Evolutionary conservation across 257 asterid species (phyloP).

Genomic region (Gentiana macrophylla): DNA sequence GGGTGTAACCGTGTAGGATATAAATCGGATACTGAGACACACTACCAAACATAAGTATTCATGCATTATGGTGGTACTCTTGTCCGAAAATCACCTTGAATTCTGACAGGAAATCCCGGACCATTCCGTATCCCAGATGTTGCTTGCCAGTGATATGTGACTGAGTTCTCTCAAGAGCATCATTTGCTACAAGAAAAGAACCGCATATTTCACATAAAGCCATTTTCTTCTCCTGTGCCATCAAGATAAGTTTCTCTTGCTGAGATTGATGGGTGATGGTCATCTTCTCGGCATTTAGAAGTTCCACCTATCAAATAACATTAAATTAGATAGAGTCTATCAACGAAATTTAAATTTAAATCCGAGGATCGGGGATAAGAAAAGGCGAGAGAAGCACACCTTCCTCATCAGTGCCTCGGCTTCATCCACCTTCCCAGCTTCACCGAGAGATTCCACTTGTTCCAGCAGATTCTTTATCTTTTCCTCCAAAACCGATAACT

Average conservation of each 20-base stretch:
- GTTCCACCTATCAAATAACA: conserved; percentile 55
- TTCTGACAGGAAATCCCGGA: conserved; percentile 75
- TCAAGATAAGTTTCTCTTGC: conserved; percentile 63
- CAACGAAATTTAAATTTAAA: not conserved
- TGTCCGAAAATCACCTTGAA: conserved; percentile 21
- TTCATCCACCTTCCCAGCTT: conserved; percentile 97
- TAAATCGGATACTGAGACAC: not conserved
- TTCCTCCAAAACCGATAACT: conserved; percentile 79
- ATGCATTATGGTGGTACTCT: not conserved
- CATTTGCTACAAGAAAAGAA: conserved; percentile 92
- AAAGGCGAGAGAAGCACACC: conserved; percentile 26
- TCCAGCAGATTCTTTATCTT: conserved; percentile 89
- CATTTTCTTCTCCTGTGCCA: conserved; percentile 96
- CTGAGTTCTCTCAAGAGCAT: conserved; percentile 96
- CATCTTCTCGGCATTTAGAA: conserved; percentile 73
- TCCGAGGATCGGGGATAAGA: not conserved
- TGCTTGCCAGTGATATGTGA: conserved; percentile 97
- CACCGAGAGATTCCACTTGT: conserved; percentile 99
- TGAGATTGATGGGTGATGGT: conserved; percentile 67
- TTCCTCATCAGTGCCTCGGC: conserved; percentile 99
- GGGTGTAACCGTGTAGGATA: not conserved
- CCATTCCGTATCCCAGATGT: conserved; percentile 91
- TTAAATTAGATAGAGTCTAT: not conserved
- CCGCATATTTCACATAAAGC: conserved; percentile 96
- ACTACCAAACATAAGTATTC: not conserved